A percentile compares a stretch with the other conserved stretches of the same genome.
These are phyloP conservation scores for Talaromyces piceae DNA, from an alignment of 2,329 filamentous ascomycete genomes.

Conservation along the genomic window DNA sequence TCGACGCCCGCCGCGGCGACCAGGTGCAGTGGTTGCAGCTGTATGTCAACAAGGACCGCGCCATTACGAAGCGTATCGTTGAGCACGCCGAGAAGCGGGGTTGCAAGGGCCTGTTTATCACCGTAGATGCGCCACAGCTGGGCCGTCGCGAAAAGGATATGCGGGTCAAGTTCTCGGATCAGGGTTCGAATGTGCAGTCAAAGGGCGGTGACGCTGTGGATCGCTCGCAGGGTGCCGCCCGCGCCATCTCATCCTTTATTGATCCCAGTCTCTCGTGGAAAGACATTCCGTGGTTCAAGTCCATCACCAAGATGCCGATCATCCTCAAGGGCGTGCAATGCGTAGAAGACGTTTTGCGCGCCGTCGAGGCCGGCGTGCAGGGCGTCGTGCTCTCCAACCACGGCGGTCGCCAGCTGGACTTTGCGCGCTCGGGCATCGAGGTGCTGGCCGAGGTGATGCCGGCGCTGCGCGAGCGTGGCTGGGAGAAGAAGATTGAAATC, in stretches of 20 bases:
- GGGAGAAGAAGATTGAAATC: constrained; percentile 72
- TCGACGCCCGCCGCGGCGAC: constrained; percentile 70
- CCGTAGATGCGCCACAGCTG: constrained; percentile 92
- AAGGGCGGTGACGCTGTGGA: constrained; percentile 61
- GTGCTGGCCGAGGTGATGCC: constrained; percentile 92
- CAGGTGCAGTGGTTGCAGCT: constrained; percentile 96
- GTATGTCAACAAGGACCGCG: constrained; percentile 93
- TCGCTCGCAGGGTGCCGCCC: constrained; percentile 81
- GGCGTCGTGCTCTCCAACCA: constrained; percentile 95
- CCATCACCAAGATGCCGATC: constrained; percentile 89
- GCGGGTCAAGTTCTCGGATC: constrained; percentile 83
- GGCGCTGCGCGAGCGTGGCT: constrained; percentile 63
- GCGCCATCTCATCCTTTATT: constrained; percentile 94
- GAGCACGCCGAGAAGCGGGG: constrained; percentile 84
- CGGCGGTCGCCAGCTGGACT: constrained; percentile 89
- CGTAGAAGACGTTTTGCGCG: constrained; percentile 86
- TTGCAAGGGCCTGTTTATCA: constrained; percentile 95
- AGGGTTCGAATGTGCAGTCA: constrained; percentile 72
- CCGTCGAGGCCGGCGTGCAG: constrained; percentile 73
- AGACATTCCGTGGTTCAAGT: constrained; percentile 87
- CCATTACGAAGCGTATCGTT: constrained; percentile 83
- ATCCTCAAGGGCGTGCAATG: constrained; percentile 94
- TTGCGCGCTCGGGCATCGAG: constrained; percentile 80
- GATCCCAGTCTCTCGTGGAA: constrained; percentile 90
- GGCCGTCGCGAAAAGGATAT: constrained; percentile 96